phyloP scores from a whole-genome alignment of 352 stramenopile genomes.

The Globisporangium viniferum region DNA sequence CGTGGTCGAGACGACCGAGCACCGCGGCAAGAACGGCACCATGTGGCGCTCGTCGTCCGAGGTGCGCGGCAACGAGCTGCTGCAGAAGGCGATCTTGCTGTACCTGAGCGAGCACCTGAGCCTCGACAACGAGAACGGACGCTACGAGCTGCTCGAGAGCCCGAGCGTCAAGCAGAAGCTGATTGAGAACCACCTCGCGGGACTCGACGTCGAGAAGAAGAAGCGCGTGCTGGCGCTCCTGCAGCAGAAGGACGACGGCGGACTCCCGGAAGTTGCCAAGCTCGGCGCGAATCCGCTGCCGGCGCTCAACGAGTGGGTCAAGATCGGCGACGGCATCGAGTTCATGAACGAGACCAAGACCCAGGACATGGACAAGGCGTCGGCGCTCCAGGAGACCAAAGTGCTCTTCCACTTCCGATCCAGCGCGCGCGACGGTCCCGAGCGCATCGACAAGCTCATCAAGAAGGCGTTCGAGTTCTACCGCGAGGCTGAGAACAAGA shows the following conservation, averaged over 20 bases:
- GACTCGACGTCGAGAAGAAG: constrained; percentile 8
- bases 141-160: constrained; percentile 53
- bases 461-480: constrained; percentile 31
- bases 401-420: constrained; percentile 24
- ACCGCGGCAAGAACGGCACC: constrained; percentile 28
- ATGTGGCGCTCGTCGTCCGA: constrained; percentile 13
- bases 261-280: not conserved
- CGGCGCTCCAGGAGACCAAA: constrained; percentile 11
- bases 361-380: constrained; percentile 10
- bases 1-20: constrained; percentile 36
- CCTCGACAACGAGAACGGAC: constrained; percentile 33
- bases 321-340: constrained; percentile 21
- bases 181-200: constrained; percentile 1
- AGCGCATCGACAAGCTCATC: constrained; percentile 34
- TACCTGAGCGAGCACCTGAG: constrained; percentile 40
- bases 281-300: constrained; percentile 17
- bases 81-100: constrained; percentile 53
- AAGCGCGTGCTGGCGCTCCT: constrained; percentile 7
- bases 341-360: constrained; percentile 31
- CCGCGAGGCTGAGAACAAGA: constrained; percentile 21
- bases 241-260: not conserved
- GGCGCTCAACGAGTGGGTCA: constrained; percentile 27
- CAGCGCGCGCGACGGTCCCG: constrained; percentile 19
- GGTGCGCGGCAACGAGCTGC: constrained; percentile 42
- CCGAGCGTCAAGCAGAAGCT: constrained; percentile 20